phyloP scores from a whole-genome alignment of 208 protist species.

The Blechomonas ayalai region DNA sequence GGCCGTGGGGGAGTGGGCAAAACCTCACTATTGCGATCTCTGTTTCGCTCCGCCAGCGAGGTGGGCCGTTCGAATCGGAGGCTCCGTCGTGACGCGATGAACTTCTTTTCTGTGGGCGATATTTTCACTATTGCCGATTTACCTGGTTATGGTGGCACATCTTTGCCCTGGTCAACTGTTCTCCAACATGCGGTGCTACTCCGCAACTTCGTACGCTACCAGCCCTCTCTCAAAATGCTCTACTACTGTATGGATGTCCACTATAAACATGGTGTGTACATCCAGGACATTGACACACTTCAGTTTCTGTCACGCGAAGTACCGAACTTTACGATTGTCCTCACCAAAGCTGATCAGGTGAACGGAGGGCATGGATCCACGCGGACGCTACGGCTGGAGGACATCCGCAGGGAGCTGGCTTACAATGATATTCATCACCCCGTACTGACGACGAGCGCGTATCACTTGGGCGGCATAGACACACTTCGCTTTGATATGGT shows the following conservation, averaged over 20 bases:
- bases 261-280: slow-evolving; percentile 76
- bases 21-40: slow-evolving; percentile 63
- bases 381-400: slow-evolving; percentile 33
- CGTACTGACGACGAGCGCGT: slow-evolving; percentile 80
- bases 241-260: slow-evolving; percentile 91
- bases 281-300: slow-evolving; percentile 85
- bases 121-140: slow-evolving; percentile 84
- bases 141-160: slow-evolving; percentile 76
- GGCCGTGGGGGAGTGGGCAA: slow-evolving; percentile 66
- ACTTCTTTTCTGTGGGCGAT: slow-evolving; percentile 82
- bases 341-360: slow-evolving; percentile 82
- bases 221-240: slow-evolving; percentile 84
- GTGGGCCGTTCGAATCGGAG: slow-evolving; percentile 69
- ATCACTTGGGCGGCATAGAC: slow-evolving; percentile 79
- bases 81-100: slow-evolving; percentile 75
- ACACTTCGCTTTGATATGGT: slow-evolving; percentile 86
- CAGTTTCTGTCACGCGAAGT: slow-evolving; percentile 73
- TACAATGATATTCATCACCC: slow-evolving; percentile 80
- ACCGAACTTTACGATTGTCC: slow-evolving; percentile 86
- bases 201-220: slow-evolving; percentile 69
- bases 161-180: slow-evolving; percentile 70
- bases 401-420: slow-evolving; percentile 73
- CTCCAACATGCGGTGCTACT: slow-evolving; percentile 80
- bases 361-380: slow-evolving; percentile 22
- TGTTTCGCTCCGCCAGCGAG: slow-evolving; percentile 63